These are phyloP conservation scores for Trichoderma gamsii DNA, from an alignment of 495 filamentous ascomycete genomes.

Conservation along the genomic window DNA sequence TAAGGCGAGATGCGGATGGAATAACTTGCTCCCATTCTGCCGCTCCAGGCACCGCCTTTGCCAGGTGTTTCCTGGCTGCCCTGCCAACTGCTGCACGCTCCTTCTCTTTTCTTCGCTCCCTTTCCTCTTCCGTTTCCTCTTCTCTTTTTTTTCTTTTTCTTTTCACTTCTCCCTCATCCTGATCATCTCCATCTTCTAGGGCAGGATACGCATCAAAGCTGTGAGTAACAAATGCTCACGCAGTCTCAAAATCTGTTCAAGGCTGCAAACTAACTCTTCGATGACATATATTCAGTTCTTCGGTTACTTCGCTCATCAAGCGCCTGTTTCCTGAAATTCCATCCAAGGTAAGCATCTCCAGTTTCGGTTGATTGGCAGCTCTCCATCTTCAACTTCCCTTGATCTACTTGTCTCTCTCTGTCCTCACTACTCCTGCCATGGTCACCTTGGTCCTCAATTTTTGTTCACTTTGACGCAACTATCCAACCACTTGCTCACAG, in stretches of 20 bases:
- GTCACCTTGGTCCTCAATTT: not conserved
- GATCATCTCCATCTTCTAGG: not conserved
- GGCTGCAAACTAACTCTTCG: not conserved
- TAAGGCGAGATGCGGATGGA: not conserved
- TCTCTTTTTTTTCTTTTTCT: not conserved
- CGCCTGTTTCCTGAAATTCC: not conserved
- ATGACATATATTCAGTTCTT: not conserved
- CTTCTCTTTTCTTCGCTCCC: not conserved
- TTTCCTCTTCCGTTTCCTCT: not conserved
- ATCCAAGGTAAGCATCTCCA: not conserved
- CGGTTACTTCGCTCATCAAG: not conserved
- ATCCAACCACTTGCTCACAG: not conserved
- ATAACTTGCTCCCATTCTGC: slow-evolving; percentile 10
- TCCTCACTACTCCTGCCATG: not conserved
- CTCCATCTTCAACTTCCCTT: not conserved
- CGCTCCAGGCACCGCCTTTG: slow-evolving; percentile 2
- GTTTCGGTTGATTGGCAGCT: not conserved
- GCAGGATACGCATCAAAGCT: not conserved
- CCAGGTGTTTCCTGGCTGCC: not conserved
- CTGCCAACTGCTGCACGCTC: not conserved
- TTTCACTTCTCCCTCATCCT: not conserved
- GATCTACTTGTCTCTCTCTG: not conserved
- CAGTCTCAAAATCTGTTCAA: not conserved
- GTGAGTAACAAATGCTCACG: not conserved
- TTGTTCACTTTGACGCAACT: not conserved